These are phyloP conservation scores for Penicillium cosmopolitanum DNA, from an alignment of 495 filamentous ascomycete species.

Conservation along the genomic window DNA sequence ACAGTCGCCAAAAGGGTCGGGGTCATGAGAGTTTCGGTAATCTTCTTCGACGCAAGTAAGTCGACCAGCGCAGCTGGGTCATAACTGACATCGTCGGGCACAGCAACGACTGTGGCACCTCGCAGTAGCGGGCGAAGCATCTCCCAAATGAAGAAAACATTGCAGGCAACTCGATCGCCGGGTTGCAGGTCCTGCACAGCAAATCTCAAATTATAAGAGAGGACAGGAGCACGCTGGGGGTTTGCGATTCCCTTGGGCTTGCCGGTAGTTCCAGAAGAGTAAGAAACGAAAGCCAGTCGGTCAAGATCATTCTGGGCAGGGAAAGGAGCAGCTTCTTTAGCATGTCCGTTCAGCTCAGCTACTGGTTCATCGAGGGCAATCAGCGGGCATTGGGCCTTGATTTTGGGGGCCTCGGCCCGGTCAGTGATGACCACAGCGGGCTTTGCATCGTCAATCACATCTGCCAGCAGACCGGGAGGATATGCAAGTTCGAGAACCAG, in stretches of 20 bases:
- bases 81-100: slow-evolving; percentile 70
- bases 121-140: slow-evolving; percentile 70
- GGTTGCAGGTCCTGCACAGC: slow-evolving; percentile 61
- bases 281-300: slow-evolving; percentile 66
- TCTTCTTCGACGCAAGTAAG: slow-evolving; percentile 55
- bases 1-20: slow-evolving; percentile 69
- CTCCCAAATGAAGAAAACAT: slow-evolving; percentile 78
- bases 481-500: slow-evolving; percentile 72
- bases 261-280: slow-evolving; percentile 69
- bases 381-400: slow-evolving; percentile 56
- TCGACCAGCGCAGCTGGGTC: slow-evolving; percentile 70
- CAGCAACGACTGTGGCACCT: slow-evolving; percentile 66
- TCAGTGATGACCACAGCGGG: slow-evolving; percentile 65
- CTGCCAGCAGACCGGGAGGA: slow-evolving; percentile 63
- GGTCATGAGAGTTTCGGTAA: slow-evolving; percentile 77
- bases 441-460: slow-evolving; percentile 67
- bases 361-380: slow-evolving; percentile 57
- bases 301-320: slow-evolving; percentile 64
- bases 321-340: slow-evolving; percentile 42
- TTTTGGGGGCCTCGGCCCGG: slow-evolving; percentile 55
- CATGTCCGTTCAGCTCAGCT: slow-evolving; percentile 39
- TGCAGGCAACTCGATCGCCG: slow-evolving; percentile 70
- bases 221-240: slow-evolving; percentile 65
- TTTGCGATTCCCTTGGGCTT: slow-evolving; percentile 73
- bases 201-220: slow-evolving; percentile 68